Percentiles rank a stretch among this genome's conserved stretches.
phyloP scores from a whole-genome alignment of 2,329 filamentous ascomycete species.

The Diaporthe ampelina region DNA sequence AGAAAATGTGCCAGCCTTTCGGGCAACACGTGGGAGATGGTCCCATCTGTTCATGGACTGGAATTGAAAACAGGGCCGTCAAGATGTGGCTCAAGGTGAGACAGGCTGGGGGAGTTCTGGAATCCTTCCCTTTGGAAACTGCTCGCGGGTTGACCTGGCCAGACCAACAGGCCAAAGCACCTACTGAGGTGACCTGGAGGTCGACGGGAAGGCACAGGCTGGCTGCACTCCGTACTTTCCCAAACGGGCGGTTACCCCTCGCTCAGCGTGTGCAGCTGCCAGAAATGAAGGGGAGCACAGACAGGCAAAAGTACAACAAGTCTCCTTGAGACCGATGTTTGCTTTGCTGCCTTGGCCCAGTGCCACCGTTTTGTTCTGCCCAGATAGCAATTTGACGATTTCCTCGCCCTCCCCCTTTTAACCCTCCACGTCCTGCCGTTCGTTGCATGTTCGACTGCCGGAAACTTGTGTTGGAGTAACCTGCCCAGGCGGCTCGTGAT shows the following conservation, averaged over 20 bases:
- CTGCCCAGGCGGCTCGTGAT: slow-evolving; percentile 23
- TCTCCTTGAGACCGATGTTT: neutral
- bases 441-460: neutral
- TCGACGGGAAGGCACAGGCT: slow-evolving; percentile 6
- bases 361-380: slow-evolving; percentile 15
- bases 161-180: neutral
- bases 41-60: neutral
- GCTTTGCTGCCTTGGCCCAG: neutral
- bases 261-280: neutral
- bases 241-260: neutral
- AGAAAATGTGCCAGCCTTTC: neutral
- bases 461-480: slow-evolving; percentile 9
- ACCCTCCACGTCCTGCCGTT: slow-evolving; percentile 6
- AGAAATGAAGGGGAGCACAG: neutral
- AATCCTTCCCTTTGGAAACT: neutral
- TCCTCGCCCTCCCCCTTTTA: slow-evolving; percentile 2
- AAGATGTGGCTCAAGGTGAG: slow-evolving; percentile 2
- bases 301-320: neutral
- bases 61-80: neutral
- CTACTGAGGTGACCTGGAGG: neutral
- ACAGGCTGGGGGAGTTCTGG: neutral
- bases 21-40: slow-evolving; percentile 1
- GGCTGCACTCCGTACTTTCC: neutral
- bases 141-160: neutral
- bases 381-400: neutral